A percentile compares a stretch with the other conserved stretches of the same genome.
These are phyloP conservation scores for Rhodotorula sp. DNA, from an alignment of 1,284 basidiomycete genomes.

Conservation along the genomic window DNA sequence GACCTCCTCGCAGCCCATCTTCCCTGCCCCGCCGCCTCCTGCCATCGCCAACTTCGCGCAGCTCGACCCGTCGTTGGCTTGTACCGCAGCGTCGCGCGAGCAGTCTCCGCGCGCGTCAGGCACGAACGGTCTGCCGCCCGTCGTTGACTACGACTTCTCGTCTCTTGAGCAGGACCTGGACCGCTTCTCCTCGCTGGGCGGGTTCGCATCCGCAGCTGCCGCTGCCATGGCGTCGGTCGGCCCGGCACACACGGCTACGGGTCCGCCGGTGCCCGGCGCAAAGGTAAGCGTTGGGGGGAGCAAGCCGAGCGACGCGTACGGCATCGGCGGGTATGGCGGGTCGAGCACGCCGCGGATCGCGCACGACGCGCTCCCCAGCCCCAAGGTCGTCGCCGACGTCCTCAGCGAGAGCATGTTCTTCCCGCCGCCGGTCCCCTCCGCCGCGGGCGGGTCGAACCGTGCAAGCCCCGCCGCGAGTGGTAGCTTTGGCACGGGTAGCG, in stretches of 20 bases:
- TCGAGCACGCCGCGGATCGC: constrained; percentile 12
- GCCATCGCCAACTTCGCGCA: not conserved
- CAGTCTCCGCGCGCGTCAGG: not conserved
- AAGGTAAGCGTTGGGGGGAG: too few species aligned
- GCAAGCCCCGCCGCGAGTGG: constrained; percentile 2
- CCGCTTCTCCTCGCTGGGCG: constrained; percentile 32
- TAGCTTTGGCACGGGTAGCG: constrained; percentile 1
- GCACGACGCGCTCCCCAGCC: constrained; percentile 21
- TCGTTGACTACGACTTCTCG: constrained; percentile 40
- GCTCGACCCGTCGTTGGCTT: not conserved
- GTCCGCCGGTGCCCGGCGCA: too few species aligned
- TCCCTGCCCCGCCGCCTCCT: too few species aligned
- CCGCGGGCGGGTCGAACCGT: not conserved
- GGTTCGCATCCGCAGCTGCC: constrained; percentile 40
- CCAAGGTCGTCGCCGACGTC: constrained; percentile 31
- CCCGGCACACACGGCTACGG: not conserved
- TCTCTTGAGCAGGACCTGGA: constrained; percentile 41
- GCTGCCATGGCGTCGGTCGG: constrained; percentile 40
- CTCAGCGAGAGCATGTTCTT: constrained; percentile 32
- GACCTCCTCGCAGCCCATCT: not conserved
- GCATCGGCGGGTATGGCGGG: constrained; percentile 36
- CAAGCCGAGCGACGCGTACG: constrained; percentile 23
- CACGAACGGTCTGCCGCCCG: not conserved
- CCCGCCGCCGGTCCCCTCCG: constrained; percentile 4
- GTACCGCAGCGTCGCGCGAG: not conserved